Evolutionary conservation across 495 filamentous ascomycete genomes (phyloP), one percentile per base, ranked within the genome.

Genomic region (Penicillium samsonianum): DNA sequence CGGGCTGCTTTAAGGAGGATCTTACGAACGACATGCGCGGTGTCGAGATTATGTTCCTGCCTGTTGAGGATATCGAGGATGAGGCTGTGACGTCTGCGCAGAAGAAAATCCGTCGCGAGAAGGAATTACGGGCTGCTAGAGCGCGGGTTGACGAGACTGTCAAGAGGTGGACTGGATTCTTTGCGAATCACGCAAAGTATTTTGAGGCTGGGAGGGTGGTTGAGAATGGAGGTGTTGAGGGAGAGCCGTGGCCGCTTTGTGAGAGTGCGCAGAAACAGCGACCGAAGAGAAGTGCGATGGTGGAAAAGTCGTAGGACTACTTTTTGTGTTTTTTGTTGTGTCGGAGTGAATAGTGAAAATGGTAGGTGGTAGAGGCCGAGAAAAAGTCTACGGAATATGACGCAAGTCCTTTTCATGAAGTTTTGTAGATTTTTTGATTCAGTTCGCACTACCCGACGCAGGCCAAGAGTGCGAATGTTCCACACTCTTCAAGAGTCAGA

Each of bases 1-100:
- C 94, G n/a, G 90, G 90, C 2, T 99, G 94, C 70, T 99, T 99
- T 78, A 75, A 83, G 30, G 87, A 89, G 47, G 93, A 98, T 77
- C 75, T 88, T 37, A 95, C 86, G 5, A 73, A 85, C 1, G 92
- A 98, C 70, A 71, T 97, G 73, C 78, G 85, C 20, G 95, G 95
- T 1, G 89, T 90, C 1, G 94, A 98, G 76, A 83, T 87, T 58
- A 94, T 93, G 86, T 98, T 84, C 70, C 76, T 98, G 17, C 90
- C 92, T 0, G 64, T 89, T 4, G 89, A 91, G 59, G 84, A 90
- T 61, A 80, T 81, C 19, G 76, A 82, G 42, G 72, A 70, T 28
- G 72, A 61, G 30, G 76, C 80, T 66, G 31, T 65, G 60, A 72
- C 75, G 62, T 79, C 76, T 25, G 79, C 63, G 5, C 80, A 89